These are phyloP conservation scores for Globisporangium lucens DNA, from an alignment of 352 stramenopile species.

Conservation along the genomic window DNA sequence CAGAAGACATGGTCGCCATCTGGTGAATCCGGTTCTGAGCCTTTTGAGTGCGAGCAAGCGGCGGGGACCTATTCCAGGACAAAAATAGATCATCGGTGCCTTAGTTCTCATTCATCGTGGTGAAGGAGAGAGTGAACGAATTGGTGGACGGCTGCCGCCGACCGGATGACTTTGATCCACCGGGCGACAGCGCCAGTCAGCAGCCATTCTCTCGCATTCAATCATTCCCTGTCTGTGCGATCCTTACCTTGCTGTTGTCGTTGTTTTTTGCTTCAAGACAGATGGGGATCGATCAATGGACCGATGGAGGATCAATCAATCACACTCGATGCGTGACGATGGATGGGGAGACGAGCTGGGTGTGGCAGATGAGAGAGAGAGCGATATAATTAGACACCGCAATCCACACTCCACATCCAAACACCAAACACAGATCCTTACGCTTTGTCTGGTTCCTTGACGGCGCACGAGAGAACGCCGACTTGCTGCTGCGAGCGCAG, in stretches of 20 bases:
- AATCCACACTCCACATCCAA: neutral
- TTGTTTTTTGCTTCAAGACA: slow-evolving; percentile 5
- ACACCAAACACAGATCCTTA: neutral
- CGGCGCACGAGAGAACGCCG: slow-evolving; percentile 2
- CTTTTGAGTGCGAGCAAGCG: neutral
- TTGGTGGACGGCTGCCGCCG: neutral
- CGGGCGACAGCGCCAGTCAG: slow-evolving; percentile 5
- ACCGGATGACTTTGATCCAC: slow-evolving; percentile 17
- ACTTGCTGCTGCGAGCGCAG: neutral
- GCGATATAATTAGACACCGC: slow-evolving; percentile 2
- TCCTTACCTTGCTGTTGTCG: slow-evolving; percentile 1
- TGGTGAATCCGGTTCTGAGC: slow-evolving; percentile 22
- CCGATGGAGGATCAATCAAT: slow-evolving; percentile 19
- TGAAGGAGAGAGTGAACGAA: neutral
- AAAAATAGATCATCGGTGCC: slow-evolving; percentile 7
- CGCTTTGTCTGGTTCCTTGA: slow-evolving; percentile 4
- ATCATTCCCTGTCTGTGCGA: neutral
- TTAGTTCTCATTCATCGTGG: slow-evolving; percentile 1
- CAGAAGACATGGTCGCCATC: slow-evolving; percentile 20
- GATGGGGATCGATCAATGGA: slow-evolving; percentile 22
- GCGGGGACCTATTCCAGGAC: slow-evolving; percentile 7
- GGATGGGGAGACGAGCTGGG: slow-evolving; percentile 2
- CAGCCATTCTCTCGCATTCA: slow-evolving; percentile 1
- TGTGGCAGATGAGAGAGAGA: neutral
- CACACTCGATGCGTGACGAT: slow-evolving; percentile 9